Conservation (phyloP, 768 basidiomycete species). For the Tulasnella sp. region DNA sequence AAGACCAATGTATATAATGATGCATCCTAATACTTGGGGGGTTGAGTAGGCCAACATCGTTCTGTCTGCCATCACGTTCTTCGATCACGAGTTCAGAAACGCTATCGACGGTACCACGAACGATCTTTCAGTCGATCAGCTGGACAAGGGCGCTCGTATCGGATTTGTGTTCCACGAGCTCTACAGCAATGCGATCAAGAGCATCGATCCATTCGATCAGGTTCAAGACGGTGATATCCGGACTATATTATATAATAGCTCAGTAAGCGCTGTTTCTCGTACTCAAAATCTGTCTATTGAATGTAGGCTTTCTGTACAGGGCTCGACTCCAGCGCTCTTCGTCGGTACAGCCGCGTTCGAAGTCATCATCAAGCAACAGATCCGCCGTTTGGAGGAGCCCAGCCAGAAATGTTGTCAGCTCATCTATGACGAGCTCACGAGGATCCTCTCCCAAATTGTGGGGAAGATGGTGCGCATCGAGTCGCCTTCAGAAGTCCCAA, state of each 20-base stretch:
- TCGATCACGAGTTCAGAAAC: conserved; percentile 91
- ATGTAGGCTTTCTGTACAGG: conserved; percentile 34
- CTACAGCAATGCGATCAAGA: conserved; percentile 92
- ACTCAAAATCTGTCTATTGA: not conserved
- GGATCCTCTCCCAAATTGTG: conserved; percentile 84
- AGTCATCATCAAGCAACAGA: conserved; percentile 98
- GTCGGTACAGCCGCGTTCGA: conserved; percentile 97
- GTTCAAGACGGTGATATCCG: conserved; percentile 98
- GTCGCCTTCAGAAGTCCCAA: not conserved
- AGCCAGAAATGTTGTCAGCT: conserved; percentile 86
- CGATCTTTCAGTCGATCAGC: conserved; percentile 86
- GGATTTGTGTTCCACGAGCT: conserved; percentile 98
- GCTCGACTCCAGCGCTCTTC: conserved; percentile 91
- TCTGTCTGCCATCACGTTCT: conserved; percentile 92
- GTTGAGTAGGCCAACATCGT: conserved; percentile 55
- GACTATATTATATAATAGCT: conserved; percentile 92
- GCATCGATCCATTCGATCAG: conserved; percentile 97
- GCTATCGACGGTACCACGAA: conserved; percentile 97
- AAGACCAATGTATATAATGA: too few species aligned
- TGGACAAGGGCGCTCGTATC: conserved; percentile 96
- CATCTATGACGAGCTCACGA: conserved; percentile 94
- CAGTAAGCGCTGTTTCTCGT: conserved; percentile 31
- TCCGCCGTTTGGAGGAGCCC: conserved; percentile 92
- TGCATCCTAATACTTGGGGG: not conserved
- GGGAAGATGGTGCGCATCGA: conserved; percentile 58